These are phyloP conservation scores for Eucalyptus cladocalyx DNA, from an alignment of 345 rosid genomes.

Conservation along the genomic window DNA sequence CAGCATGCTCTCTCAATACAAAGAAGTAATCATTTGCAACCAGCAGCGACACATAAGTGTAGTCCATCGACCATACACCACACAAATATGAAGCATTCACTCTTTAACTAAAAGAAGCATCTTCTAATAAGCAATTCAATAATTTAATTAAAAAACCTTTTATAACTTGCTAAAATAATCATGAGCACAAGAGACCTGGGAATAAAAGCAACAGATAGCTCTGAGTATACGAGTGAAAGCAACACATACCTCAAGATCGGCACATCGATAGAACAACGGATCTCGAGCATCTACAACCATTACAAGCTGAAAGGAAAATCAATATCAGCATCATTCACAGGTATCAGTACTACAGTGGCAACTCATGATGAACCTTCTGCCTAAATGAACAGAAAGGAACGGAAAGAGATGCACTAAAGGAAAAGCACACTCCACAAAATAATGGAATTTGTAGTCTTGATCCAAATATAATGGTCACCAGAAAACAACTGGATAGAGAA, in stretches of 20 bases:
- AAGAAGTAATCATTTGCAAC: neutral
- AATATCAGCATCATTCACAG: neutral
- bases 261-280: constrained; percentile 82
- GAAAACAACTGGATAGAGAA: neutral
- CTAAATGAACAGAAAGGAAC: neutral
- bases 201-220: neutral
- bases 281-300: constrained; percentile 98
- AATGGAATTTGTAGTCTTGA: neutral
- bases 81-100: neutral
- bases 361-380: neutral
- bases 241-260: constrained; percentile 79
- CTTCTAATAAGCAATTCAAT: neutral
- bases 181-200: neutral
- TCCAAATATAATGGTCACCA: neutral
- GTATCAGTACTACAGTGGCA: neutral
- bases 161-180: neutral
- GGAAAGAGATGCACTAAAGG: neutral
- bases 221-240: neutral
- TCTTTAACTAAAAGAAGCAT: neutral
- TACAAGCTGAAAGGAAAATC: constrained; percentile 48
- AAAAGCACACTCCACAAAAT: neutral
- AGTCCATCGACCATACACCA: neutral
- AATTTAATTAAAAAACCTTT: neutral
- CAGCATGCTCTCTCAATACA: neutral
- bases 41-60: neutral